Evolutionary conservation across 1,284 basidiomycete species (phyloP).

Genomic region (Leccinum fuscescens): DNA sequence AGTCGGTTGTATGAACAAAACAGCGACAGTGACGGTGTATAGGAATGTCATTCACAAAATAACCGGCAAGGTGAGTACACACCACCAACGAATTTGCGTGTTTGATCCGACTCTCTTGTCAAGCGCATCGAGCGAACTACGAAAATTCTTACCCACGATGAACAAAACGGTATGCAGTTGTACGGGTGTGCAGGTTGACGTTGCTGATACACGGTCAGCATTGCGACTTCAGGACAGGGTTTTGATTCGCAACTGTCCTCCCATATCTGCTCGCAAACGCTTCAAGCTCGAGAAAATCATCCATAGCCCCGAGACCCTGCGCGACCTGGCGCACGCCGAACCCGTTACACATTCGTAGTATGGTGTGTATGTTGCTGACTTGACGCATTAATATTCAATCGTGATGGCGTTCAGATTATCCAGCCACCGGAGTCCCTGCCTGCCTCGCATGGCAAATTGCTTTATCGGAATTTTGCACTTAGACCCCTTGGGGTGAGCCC

Average conservation of each 20-base stretch:
- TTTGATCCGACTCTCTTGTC: conserved; percentile 6
- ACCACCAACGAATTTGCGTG: not conserved
- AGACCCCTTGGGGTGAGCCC: conserved; percentile 14
- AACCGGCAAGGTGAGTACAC: conserved; percentile 64
- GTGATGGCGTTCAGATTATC: not conserved
- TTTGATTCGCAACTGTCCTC: conserved; percentile 75
- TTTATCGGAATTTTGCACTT: not conserved
- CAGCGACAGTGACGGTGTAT: conserved; percentile 75
- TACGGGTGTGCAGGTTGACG: not conserved
- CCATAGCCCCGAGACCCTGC: conserved; percentile 63
- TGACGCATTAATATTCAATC: not conserved
- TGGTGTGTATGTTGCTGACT: not conserved
- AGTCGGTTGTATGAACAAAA: conserved; percentile 78
- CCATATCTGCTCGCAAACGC: conserved; percentile 71
- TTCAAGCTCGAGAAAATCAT: conserved; percentile 68
- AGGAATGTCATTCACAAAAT: conserved; percentile 64
- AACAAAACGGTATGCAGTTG: conserved; percentile 53
- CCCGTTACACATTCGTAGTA: conserved; percentile 6
- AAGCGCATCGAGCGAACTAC: conserved; percentile 71
- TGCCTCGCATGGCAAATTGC: not conserved
- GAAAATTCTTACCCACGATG: conserved; percentile 76
- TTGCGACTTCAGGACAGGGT: conserved; percentile 68
- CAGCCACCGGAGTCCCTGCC: not conserved
- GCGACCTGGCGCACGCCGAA: conserved; percentile 37
- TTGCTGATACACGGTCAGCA: conserved; percentile 39